Conservation (phyloP, 768 basidiomycete species). For the Glaciozyma antarctica region DNA sequence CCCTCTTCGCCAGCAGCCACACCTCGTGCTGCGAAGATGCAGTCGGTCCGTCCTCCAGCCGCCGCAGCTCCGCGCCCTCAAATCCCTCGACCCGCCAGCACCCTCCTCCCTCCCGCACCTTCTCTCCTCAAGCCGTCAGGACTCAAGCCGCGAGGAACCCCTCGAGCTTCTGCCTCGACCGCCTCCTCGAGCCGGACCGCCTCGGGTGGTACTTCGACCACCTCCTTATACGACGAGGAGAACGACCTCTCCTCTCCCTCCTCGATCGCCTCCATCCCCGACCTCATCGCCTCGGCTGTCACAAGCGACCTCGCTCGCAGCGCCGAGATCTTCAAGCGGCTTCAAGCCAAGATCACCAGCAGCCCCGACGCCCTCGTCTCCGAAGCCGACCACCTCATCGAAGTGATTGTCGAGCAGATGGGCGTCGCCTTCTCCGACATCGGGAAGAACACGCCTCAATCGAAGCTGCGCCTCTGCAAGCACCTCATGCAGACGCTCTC, state of each 20-base stretch:
- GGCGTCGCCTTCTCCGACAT: slow-evolving; percentile 68
- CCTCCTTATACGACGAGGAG: slow-evolving; percentile 17
- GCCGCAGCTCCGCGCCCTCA: not conserved
- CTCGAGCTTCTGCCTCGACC: not conserved
- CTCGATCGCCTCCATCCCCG: not conserved
- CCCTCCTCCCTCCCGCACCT: not conserved
- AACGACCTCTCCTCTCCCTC: not conserved
- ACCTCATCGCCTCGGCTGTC: slow-evolving; percentile 19
- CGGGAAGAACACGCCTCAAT: slow-evolving; percentile 35
- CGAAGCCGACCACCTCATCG: slow-evolving; percentile 66
- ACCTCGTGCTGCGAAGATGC: not conserved
- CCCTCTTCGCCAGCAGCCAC: too few relatives aligned
- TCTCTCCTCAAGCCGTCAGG: not conserved
- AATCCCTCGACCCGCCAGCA: not conserved
- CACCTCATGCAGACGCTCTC: slow-evolving; percentile 95
- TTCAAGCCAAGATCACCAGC: slow-evolving; percentile 73
- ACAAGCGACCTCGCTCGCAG: slow-evolving; percentile 59
- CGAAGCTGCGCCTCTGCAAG: slow-evolving; percentile 75
- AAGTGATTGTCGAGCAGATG: slow-evolving; percentile 85
- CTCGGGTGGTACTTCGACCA: not conserved
- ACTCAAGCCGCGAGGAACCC: not conserved
- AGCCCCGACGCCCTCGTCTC: slow-evolving; percentile 68
- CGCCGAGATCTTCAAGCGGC: slow-evolving; percentile 85
- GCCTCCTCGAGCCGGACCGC: not conserved
- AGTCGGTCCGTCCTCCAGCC: not conserved